Percentiles rank a stretch among this genome's conserved stretches.
Conservation (phyloP, 257 asterid genomes). For the Ophiorrhiza pumila region DNA sequence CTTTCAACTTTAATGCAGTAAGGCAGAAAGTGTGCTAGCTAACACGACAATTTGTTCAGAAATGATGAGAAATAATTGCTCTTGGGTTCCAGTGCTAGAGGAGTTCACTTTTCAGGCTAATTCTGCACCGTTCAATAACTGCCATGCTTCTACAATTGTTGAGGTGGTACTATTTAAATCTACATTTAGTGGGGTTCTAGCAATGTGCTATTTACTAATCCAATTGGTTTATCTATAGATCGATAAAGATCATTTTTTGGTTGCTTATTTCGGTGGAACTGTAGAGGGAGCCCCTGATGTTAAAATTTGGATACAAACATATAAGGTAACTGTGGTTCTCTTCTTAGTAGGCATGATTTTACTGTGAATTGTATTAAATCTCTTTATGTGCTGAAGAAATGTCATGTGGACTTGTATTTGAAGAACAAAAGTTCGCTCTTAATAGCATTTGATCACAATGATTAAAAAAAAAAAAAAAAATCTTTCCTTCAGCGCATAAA, state of each 20-base stretch:
- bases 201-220: neutral
- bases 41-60: conserved; percentile 23
- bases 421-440: neutral
- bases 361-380: neutral
- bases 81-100: conserved; percentile 63
- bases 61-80: conserved; percentile 40
- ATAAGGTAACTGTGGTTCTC: conserved; percentile 50
- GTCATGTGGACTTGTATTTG: neutral
- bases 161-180: conserved; percentile 51
- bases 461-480: neutral
- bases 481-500: too few relatives aligned
- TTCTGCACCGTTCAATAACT: conserved; percentile 76
- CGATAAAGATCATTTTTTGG: conserved; percentile 63
- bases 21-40: conserved; percentile 16
- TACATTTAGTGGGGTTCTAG: conserved; percentile 2
- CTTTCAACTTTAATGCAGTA: conserved; percentile 34
- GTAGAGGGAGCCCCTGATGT: conserved; percentile 91
- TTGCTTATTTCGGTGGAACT: conserved; percentile 91
- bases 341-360: neutral
- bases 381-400: neutral
- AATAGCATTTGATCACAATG: neutral
- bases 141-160: conserved; percentile 94
- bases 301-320: conserved; percentile 79
- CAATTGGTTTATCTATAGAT: conserved; percentile 44
- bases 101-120: conserved; percentile 70